These are phyloP conservation scores for Lunasporangiospora selenospora DNA, from an alignment of 192 early-diverging fungal genomes.

Conservation along the genomic window DNA sequence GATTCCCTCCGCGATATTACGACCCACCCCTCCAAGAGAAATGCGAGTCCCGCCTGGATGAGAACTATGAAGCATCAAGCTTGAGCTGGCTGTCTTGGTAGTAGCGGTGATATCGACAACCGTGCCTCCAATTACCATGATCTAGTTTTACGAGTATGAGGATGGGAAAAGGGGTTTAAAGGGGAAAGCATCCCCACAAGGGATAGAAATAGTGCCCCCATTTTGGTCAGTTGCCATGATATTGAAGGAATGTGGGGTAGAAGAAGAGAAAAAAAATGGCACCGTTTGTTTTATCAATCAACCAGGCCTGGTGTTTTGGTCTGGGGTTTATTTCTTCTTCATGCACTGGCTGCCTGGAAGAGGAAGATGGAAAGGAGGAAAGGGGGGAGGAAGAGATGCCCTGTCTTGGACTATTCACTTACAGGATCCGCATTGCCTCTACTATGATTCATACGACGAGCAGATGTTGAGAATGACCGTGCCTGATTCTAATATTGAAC, in stretches of 20 bases:
- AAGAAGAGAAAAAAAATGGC: too few species aligned
- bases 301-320: too few species aligned
- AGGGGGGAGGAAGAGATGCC: background rate
- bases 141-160: slow-evolving; percentile 35
- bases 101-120: slow-evolving; percentile 85
- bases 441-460: slow-evolving; percentile 14
- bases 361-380: too few species aligned
- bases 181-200: background rate
- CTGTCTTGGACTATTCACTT: too few species aligned
- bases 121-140: slow-evolving; percentile 87
- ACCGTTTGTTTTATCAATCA: too few species aligned
- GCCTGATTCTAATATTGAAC: background rate
- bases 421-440: slow-evolving; percentile 15
- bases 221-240: background rate
- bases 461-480: slow-evolving; percentile 25
- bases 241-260: too few species aligned
- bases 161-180: background rate
- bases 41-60: slow-evolving; percentile 72
- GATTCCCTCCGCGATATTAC: slow-evolving; percentile 90
- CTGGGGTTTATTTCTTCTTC: too few species aligned
- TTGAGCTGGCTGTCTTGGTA: slow-evolving; percentile 10
- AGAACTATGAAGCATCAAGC: slow-evolving; percentile 63
- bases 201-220: background rate
- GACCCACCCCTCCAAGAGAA: slow-evolving; percentile 87
- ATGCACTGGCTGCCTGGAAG: too few species aligned